Evolutionary conservation across 495 filamentous ascomycete species (phyloP).

Genomic region (Aspergillus olivimuriae): DNA sequence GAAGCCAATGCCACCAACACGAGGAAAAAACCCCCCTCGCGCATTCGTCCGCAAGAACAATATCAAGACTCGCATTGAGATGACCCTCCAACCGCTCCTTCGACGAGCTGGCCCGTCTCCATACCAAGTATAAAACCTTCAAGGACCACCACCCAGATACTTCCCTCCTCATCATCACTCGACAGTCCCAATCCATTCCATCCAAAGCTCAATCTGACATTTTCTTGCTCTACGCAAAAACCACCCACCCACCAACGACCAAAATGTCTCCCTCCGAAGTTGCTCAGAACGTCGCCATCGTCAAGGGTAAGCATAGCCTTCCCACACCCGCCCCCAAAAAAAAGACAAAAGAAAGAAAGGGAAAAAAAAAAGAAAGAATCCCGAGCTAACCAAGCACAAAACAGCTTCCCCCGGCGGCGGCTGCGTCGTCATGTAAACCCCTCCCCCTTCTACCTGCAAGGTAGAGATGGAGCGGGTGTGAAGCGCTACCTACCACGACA

Average conservation of each 20-base stretch:
- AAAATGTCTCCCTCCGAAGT: constrained; percentile 30
- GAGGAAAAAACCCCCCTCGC: constrained; percentile 1
- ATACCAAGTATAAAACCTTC: too few relatives aligned
- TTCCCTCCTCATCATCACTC: constrained; percentile 10
- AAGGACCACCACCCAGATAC: too few relatives aligned
- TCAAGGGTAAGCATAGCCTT: constrained; percentile 25
- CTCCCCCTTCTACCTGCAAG: too few relatives aligned
- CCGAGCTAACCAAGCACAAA: constrained; percentile 11
- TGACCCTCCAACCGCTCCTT: too few relatives aligned
- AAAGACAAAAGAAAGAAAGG: too few relatives aligned
- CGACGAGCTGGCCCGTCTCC: too few relatives aligned
- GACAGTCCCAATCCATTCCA: constrained; percentile 14
- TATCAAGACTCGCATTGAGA: neutral
- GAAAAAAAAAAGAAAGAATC: too few relatives aligned
- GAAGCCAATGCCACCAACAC: constrained; percentile 11
- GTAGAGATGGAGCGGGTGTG: too few relatives aligned
- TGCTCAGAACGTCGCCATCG: constrained; percentile 20
- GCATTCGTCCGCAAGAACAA: neutral
- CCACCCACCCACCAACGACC: constrained; percentile 18
- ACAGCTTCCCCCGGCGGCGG: constrained; percentile 31
- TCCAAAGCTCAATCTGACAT: too few relatives aligned
- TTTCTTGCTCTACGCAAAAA: constrained; percentile 18
- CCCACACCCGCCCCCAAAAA: neutral
- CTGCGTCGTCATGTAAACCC: constrained; percentile 34
- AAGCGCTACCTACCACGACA: too few relatives aligned